Evolutionary conservation across 345 rosid genomes (phyloP).

Genomic region (Raphanus raphanistrum): DNA sequence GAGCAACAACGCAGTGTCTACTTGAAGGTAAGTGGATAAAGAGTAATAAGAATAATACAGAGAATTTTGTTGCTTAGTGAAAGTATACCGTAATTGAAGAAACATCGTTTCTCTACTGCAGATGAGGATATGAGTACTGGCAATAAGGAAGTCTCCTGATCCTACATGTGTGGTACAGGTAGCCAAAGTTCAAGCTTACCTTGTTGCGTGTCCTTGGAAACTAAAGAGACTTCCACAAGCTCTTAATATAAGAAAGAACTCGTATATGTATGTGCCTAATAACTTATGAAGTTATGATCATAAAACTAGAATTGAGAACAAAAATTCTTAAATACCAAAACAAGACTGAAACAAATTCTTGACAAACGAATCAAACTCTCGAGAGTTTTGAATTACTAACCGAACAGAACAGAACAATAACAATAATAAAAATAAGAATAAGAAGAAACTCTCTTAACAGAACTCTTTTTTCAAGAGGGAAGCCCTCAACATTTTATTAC

Average conservation of each 20-base stretch:
- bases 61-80: too few relatives aligned
- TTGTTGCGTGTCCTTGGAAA: slow-evolving; percentile 19
- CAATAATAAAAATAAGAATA: neutral
- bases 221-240: slow-evolving; percentile 9
- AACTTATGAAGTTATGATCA: neutral
- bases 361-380: neutral
- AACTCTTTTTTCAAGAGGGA: neutral
- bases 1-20: slow-evolving; percentile 32
- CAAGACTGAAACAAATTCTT: neutral
- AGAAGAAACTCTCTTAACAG: neutral
- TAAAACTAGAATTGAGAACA: neutral
- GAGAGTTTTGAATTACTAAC: neutral
- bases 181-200: slow-evolving; percentile 27
- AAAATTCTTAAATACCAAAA: neutral
- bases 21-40: slow-evolving; percentile 23
- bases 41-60: neutral
- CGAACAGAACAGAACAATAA: neutral
- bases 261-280: neutral
- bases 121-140: slow-evolving; percentile 37
- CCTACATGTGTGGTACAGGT: slow-evolving; percentile 20
- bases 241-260: neutral
- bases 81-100: neutral
- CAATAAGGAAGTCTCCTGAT: slow-evolving; percentile 9
- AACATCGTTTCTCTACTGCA: slow-evolving; percentile 21
- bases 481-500: slow-evolving; percentile 2